These are phyloP conservation scores for Pleurozium schreberi DNA, from an alignment of 225 moss, liverwort and hornwort species.

Conservation along the genomic window DNA sequence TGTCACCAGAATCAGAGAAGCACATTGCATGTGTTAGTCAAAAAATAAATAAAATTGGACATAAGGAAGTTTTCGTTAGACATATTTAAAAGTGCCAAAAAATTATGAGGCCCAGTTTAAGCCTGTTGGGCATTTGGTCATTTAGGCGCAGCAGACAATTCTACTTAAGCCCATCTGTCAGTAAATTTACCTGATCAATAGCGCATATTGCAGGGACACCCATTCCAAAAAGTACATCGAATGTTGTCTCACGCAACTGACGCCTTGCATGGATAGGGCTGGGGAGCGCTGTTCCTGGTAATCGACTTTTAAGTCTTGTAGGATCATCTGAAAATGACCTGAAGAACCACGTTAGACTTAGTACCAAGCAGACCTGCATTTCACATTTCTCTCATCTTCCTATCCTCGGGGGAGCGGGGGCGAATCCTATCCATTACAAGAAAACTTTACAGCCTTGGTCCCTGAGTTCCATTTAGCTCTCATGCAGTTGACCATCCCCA, in stretches of 20 bases:
- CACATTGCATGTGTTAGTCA: not conserved
- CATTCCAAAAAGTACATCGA: conserved; percentile 41
- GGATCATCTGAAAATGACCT: conserved; percentile 12
- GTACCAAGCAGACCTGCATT: not conserved
- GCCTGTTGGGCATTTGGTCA: not conserved
- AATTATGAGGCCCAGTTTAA: not conserved
- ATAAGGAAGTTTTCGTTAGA: not conserved
- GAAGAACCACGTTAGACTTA: conserved; percentile 21
- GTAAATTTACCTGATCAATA: conserved; percentile 39
- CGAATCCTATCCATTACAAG: not conserved
- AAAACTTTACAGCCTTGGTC: not conserved
- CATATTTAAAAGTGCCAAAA: not conserved
- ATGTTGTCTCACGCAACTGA: conserved; percentile 51
- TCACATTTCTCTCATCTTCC: not conserved
- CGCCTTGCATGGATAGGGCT: conserved; percentile 33
- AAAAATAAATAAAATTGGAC: not conserved
- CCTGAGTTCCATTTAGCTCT: not conserved
- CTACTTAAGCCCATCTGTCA: not conserved
- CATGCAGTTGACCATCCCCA: not conserved
- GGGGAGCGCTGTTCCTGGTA: conserved; percentile 1
- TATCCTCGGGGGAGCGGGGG: not conserved
- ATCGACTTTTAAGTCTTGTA: not conserved
- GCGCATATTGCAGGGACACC: conserved; percentile 53
- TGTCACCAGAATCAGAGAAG: not conserved
- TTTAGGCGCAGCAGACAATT: not conserved